Evolutionary conservation across 805 yeast species (phyloP).

Genomic region (Phaffomyces thermotolerans): DNA sequence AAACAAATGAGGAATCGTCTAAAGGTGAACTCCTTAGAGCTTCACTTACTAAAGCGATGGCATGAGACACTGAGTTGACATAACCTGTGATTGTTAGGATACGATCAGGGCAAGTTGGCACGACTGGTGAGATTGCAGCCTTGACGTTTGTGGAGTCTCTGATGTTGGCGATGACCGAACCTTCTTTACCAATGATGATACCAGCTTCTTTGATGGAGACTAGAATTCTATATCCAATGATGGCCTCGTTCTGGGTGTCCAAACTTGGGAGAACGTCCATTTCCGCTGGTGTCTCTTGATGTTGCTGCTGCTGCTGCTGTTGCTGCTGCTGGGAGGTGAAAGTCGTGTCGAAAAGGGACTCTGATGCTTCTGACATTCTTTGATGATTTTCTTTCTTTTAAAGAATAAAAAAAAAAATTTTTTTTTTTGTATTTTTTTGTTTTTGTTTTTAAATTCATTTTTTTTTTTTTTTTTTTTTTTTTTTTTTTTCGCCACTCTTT

Average conservation of each 20-base stretch:
- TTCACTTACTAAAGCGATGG: conserved; percentile 62
- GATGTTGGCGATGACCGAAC: conserved; percentile 67
- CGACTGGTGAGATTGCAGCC: conserved; percentile 80
- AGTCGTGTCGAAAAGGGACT: conserved; percentile 21
- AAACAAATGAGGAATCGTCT: conserved; percentile 34
- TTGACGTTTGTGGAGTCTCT: conserved; percentile 71
- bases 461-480: no score
- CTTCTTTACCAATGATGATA: conserved; percentile 81
- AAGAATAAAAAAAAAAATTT: no score
- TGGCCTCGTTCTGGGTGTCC: conserved; percentile 18
- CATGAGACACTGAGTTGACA: conserved; percentile 59
- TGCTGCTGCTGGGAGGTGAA: conserved; percentile 14
- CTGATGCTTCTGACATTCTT: conserved; percentile 11
- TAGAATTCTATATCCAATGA: conserved; percentile 38
- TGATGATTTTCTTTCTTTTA: no score
- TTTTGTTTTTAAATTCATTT: no score
- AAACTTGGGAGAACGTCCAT: conserved; percentile 16
- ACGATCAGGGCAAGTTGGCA: conserved; percentile 76
- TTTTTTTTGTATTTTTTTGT: no score
- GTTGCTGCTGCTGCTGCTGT: neutral
- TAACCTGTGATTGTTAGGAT: conserved; percentile 74
- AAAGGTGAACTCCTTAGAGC: conserved; percentile 45
- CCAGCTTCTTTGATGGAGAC: conserved; percentile 87
- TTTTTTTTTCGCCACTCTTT: no score
- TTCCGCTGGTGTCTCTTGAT: neutral